Conservation (phyloP, 768 basidiomycete genomes). For the Strobilomyces confusus region DNA sequence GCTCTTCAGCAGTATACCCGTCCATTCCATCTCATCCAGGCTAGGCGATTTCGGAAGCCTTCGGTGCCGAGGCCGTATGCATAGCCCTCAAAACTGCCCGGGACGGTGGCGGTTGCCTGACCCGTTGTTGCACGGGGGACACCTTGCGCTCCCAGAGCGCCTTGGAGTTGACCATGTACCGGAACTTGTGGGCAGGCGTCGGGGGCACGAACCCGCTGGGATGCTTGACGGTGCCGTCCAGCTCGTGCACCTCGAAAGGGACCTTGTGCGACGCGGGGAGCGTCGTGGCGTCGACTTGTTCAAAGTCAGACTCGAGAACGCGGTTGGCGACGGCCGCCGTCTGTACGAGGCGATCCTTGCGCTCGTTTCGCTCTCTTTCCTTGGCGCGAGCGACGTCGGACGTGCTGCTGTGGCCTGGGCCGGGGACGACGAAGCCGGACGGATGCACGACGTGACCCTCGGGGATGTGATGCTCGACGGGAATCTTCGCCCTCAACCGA, state of each 20-base stretch:
- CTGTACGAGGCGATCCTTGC: constrained; percentile 21
- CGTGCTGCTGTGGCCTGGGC: constrained; percentile 25
- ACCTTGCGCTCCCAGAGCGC: constrained; percentile 18
- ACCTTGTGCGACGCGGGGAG: constrained; percentile 34
- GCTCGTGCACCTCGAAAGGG: constrained; percentile 38
- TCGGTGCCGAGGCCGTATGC: constrained; percentile 13
- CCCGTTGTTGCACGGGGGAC: constrained; percentile 7
- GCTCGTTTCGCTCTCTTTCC: constrained; percentile 21
- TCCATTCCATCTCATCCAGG: background rate
- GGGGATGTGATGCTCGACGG: constrained; percentile 21
- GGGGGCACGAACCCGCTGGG: constrained; percentile 44
- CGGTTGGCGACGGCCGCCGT: constrained; percentile 30
- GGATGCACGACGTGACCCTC: constrained; percentile 22
- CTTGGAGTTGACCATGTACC: constrained; percentile 10
- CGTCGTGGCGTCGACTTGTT: constrained; percentile 24
- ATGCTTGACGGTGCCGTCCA: constrained; percentile 38
- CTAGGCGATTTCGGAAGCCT: constrained; percentile 15
- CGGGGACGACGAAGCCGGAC: constrained; percentile 30
- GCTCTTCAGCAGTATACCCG: background rate
- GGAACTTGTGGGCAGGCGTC: constrained; percentile 38
- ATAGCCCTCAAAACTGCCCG: constrained; percentile 19
- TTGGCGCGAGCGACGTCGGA: constrained; percentile 24
- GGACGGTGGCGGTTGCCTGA: constrained; percentile 11
- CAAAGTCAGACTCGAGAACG: constrained; percentile 30
- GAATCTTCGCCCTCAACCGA: constrained; percentile 26